Base-by-base conservation (phyloP, 2,329 filamentous ascomycete genomes). In the Microcera coccophila region DNA sequence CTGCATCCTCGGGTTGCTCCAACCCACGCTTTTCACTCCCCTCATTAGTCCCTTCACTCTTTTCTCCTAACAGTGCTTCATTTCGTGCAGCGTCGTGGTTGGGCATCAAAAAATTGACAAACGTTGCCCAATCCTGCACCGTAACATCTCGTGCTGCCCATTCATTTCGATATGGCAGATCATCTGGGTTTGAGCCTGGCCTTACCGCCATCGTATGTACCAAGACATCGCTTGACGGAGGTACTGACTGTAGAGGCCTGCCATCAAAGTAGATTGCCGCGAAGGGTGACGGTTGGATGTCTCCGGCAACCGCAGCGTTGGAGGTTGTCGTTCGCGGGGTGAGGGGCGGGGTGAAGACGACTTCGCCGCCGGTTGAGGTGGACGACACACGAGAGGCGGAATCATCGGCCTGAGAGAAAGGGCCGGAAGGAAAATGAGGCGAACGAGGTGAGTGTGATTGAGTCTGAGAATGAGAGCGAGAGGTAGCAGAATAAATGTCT, bases 121-220 rank as follows among this genome's bases (percentile, higher is more conserved):
- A 82, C 0, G 78, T 80, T 26, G 70, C 68, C 79, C 79, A 82
- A 55, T 82, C 78, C 52, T 76, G 71, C 12, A 62, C 51, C 1
- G 63, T 69, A 11, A 79, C 66, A 39, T 78, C 75, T 29, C 69
- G 70, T 4, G 50, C 50, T 5, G 57, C 62, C 55, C 67, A 68
- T 22, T 62, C 62, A 9, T 50, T 39, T 2, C 62, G 66, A 40
- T 69, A 76, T 0, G 74, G 71, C 9, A 78, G 62, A 39, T 73
- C 66, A 5, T 67, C 62, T 0, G 72, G 68, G 3, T 61, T 53
- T n/a, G 67, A 68, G 22, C 57, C 44, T 3, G 60, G 49, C 3
- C 51, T 51, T 8, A 77, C 53, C 4, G 53, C 47, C 43, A 75
- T 50, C 2, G 52, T 44, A 41, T 74, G 61, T 0, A 64, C 49